Conservation (phyloP, 2,329 filamentous ascomycete genomes). For the Amylocarpus encephaloides region DNA sequence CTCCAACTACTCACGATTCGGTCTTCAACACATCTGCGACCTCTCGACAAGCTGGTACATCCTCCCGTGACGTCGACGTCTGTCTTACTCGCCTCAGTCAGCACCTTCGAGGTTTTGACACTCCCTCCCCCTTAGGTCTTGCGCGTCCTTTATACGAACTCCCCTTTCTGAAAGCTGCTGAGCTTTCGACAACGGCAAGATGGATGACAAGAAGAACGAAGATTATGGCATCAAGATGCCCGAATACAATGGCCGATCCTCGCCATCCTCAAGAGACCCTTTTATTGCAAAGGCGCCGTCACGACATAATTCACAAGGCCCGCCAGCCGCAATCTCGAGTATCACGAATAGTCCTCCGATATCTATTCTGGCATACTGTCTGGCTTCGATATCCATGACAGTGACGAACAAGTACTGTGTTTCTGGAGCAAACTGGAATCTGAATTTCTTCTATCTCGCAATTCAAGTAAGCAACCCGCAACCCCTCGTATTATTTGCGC, state of each 20-base stretch:
- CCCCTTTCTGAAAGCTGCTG: neutral
- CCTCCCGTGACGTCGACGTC: neutral
- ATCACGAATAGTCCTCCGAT: slow-evolving; percentile 70
- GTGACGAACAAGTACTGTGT: slow-evolving; percentile 99
- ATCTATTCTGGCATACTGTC: slow-evolving; percentile 84
- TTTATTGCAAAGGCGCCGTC: slow-evolving; percentile 31
- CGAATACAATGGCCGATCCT: slow-evolving; percentile 29
- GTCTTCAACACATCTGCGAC: neutral
- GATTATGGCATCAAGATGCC: slow-evolving; percentile 69
- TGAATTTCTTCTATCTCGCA: slow-evolving; percentile 91
- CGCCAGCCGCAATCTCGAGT: slow-evolving; percentile 22
- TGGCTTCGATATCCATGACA: slow-evolving; percentile 97
- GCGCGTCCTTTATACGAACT: slow-evolving; percentile 12
- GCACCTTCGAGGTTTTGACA: neutral
- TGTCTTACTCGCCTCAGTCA: neutral
- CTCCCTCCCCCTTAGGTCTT: slow-evolving; percentile 10
- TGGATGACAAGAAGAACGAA: slow-evolving; percentile 88
- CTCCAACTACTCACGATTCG: neutral
- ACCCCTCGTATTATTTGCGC: slow-evolving; percentile 5
- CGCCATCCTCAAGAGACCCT: slow-evolving; percentile 34
- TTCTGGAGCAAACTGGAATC: slow-evolving; percentile 83
- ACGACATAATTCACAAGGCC: slow-evolving; percentile 26
- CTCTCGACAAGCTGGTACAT: neutral
- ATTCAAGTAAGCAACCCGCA: slow-evolving; percentile 66
- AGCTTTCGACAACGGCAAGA: slow-evolving; percentile 36